These are phyloP conservation scores for Sarocladium kiliense DNA, from an alignment of 2,329 filamentous ascomycete genomes.

Conservation along the genomic window DNA sequence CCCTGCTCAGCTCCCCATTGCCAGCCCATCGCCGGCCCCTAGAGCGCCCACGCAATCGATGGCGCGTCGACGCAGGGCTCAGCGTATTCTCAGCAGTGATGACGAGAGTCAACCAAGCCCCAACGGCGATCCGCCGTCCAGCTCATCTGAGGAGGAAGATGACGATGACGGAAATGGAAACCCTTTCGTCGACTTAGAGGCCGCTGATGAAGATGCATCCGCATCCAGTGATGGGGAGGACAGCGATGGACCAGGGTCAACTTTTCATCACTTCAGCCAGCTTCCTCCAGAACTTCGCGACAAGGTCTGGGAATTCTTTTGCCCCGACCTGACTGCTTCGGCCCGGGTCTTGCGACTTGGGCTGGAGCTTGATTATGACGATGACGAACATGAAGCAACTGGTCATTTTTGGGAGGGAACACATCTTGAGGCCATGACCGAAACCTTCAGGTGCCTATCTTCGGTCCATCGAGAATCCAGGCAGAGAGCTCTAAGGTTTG, in stretches of 20 bases:
- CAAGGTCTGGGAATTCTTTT: constrained; percentile 27
- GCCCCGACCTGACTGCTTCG: constrained; percentile 20
- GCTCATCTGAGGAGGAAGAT: neutral
- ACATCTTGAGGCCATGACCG: neutral
- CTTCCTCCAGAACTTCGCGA: constrained; percentile 29
- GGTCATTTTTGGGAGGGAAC: neutral
- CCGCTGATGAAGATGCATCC: neutral
- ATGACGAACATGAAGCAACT: neutral
- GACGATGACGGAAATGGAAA: neutral
- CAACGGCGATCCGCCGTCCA: neutral
- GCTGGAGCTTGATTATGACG: neutral
- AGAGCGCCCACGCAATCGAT: neutral
- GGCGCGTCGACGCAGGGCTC: neutral
- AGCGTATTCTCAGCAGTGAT: neutral
- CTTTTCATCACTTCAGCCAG: constrained; percentile 21
- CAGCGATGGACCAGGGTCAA: constrained; percentile 6
- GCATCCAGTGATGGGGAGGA: neutral
- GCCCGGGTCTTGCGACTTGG: constrained; percentile 15
- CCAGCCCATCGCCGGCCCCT: no score
- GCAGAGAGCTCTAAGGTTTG: constrained; percentile 6
- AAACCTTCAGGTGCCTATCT: neutral
- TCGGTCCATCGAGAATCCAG: constrained; percentile 12
- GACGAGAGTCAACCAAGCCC: neutral
- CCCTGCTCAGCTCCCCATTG: no score
- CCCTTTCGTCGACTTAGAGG: neutral